phyloP scores from a whole-genome alignment of 148 eudicot genomes.

The Rhododendron ferrugineum region DNA sequence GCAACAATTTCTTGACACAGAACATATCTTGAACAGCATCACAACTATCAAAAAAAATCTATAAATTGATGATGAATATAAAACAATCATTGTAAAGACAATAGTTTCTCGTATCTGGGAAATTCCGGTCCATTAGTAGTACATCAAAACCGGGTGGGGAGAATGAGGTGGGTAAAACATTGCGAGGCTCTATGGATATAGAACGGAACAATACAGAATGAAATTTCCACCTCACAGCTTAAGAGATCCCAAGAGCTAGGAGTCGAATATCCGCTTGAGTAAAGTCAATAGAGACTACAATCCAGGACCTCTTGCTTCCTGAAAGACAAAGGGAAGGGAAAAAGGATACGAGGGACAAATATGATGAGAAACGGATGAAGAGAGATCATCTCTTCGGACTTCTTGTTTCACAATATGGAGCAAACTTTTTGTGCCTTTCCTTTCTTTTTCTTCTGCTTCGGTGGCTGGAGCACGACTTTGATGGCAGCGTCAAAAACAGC shows the following conservation, averaged over 20 bases:
- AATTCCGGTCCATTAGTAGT: constrained; percentile 30
- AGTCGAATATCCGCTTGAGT: neutral
- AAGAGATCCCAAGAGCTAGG: constrained; percentile 21
- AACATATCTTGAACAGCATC: neutral
- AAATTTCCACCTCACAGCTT: constrained; percentile 37
- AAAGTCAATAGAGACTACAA: constrained; percentile 4
- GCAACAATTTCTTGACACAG: neutral
- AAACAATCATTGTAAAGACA: constrained; percentile 11
- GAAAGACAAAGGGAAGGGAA: constrained; percentile 25
- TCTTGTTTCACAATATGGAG: constrained; percentile 73
- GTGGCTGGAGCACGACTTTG: constrained; percentile 94
- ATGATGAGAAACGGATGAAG: constrained; percentile 9
- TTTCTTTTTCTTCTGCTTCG: constrained; percentile 95
- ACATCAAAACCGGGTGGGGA: constrained; percentile 29
- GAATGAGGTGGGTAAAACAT: constrained; percentile 35
- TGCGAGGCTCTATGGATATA: constrained; percentile 10
- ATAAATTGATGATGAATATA: neutral
- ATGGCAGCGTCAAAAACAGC: constrained; percentile 93
- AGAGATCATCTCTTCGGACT: neutral
- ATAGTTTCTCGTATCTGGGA: constrained; percentile 27
- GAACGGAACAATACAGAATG: constrained; percentile 13
- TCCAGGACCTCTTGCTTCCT: constrained; percentile 39
- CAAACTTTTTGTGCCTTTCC: constrained; percentile 78
- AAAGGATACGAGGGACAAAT: constrained; percentile 11
- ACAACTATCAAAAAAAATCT: neutral